Evolutionary conservation across 148 eudicot genomes (phyloP).

Genomic region (Talinum fruticosum): DNA sequence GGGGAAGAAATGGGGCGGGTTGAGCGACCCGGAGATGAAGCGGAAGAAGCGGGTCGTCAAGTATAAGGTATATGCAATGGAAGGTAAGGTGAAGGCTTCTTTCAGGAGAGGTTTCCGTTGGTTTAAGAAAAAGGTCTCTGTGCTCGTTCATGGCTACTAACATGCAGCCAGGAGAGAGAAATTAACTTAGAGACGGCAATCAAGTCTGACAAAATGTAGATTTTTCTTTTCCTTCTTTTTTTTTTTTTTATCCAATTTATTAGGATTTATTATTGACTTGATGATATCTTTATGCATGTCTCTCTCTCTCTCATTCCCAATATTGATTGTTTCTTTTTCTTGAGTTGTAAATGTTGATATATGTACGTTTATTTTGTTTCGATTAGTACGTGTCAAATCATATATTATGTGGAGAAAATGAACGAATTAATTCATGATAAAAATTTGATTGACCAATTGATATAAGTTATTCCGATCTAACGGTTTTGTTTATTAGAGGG

Average conservation of each 20-base stretch:
- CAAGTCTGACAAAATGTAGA: neutral
- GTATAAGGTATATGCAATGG: constrained; percentile 62
- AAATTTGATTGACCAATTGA: too few species aligned
- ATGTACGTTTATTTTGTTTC: too few species aligned
- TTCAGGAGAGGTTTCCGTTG: constrained; percentile 63
- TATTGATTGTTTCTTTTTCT: neutral
- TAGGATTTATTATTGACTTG: neutral
- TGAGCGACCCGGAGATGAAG: constrained; percentile 58
- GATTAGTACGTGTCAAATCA: too few species aligned
- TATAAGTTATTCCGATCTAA: too few species aligned
- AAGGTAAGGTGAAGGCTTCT: constrained; percentile 80
- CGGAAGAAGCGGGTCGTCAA: constrained; percentile 62
- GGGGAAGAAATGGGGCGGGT: constrained; percentile 41
- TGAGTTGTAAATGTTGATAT: neutral
- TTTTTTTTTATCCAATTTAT: neutral
- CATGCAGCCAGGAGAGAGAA: too few species aligned
- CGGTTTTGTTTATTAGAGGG: too few species aligned
- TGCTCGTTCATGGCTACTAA: constrained; percentile 58
- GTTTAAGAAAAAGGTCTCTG: constrained; percentile 70
- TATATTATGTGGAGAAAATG: too few species aligned
- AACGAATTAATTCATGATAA: too few species aligned
- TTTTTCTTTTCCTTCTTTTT: neutral
- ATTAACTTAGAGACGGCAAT: neutral
- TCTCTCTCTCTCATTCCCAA: neutral
- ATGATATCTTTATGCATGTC: neutral